Base-by-base conservation (phyloP, 768 basidiomycete genomes). In the Candolleomyces aberdarensis region DNA sequence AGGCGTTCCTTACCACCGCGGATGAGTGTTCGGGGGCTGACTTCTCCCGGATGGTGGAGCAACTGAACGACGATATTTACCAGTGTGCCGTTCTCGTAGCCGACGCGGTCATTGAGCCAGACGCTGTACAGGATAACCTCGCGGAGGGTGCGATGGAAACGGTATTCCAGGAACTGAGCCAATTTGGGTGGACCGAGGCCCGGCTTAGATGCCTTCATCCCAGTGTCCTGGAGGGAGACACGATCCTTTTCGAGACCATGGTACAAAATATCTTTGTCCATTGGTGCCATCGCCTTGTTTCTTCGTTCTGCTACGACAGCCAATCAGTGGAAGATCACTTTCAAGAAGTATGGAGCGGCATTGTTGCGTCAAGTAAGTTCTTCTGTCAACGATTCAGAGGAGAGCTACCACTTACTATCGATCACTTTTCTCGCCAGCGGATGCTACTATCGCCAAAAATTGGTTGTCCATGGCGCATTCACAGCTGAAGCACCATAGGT, bases 51-150 rank as follows among this genome's bases (percentile, higher is more conserved):
- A 68, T 68, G 64, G 68, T 79, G 32, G 76, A 82, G 29, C 68
- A 71, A 0, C 66, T 84, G 60, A 84, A 84, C 62, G 68, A 71
- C 22, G 83, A 84, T 64, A 79, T 83, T 22, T 70, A 80, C 43
- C 83, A 84, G 61, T 70, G 72, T 13, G 67, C 77, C 3, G 78
- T 80, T 26, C 72, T 76, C 64, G 77, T 84, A 54, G 74, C 79
- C 0, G 81, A 82, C 17, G 50, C 14, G 43, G 40, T 65, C 39
- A 46, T 59, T 10, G 19, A 40, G 39, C 20, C 7, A 40, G 17
- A 22, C 13, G 47, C 19, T 9, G 31, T 14, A 36, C 32, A n/a
- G 32, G 36, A 26, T 11, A 19, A 5, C 3, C 39, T 26, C 5
- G 40, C 47, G 26, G 20, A 26, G n/a, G 19, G 6, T 3, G 40